These are phyloP conservation scores for Rhynchosporium graminicola DNA, from an alignment of 2,329 filamentous ascomycete genomes.

Conservation along the genomic window DNA sequence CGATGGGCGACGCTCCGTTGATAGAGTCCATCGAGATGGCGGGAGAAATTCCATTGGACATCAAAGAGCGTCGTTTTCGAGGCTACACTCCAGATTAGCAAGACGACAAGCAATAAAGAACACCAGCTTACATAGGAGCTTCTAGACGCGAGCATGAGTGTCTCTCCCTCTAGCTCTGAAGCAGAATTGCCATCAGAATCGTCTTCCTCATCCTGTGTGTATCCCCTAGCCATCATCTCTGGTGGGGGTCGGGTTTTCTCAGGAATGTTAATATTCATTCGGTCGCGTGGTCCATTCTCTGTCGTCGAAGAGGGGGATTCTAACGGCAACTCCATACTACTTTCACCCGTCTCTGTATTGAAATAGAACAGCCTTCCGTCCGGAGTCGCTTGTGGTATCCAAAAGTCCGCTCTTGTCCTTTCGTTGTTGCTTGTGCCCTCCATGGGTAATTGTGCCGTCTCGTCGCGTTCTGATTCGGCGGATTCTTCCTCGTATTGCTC, in stretches of 20 bases:
- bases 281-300: slow-evolving; percentile 84
- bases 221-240: slow-evolving; percentile 85
- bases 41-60: slow-evolving; percentile 72
- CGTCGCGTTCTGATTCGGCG: slow-evolving; percentile 62
- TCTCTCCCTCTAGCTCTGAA: slow-evolving; percentile 80
- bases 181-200: slow-evolving; percentile 84
- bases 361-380: slow-evolving; percentile 96
- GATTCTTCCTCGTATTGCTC: slow-evolving; percentile 62
- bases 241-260: slow-evolving; percentile 87
- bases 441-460: slow-evolving; percentile 59
- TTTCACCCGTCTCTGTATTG: slow-evolving; percentile 95
- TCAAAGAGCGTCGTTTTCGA: slow-evolving; percentile 61
- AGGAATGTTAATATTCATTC: slow-evolving; percentile 84
- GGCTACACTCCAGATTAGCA: slow-evolving; percentile 46
- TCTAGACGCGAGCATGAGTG: slow-evolving; percentile 67
- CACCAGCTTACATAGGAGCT: slow-evolving; percentile 63
- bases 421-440: slow-evolving; percentile 65
- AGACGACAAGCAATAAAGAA: slow-evolving; percentile 10
- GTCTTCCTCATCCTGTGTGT: slow-evolving; percentile 82
- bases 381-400: slow-evolving; percentile 95
- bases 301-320: slow-evolving; percentile 81
- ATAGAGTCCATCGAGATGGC: slow-evolving; percentile 92
- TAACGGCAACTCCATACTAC: slow-evolving; percentile 89
- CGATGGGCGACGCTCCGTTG: slow-evolving; percentile 64
- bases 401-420: slow-evolving; percentile 90